A percentile compares a stretch with the other conserved stretches of the same genome.
Evolutionary conservation across 2,329 filamentous ascomycete genomes (phyloP).

Genomic region (Penicillium aurantiogriseum): DNA sequence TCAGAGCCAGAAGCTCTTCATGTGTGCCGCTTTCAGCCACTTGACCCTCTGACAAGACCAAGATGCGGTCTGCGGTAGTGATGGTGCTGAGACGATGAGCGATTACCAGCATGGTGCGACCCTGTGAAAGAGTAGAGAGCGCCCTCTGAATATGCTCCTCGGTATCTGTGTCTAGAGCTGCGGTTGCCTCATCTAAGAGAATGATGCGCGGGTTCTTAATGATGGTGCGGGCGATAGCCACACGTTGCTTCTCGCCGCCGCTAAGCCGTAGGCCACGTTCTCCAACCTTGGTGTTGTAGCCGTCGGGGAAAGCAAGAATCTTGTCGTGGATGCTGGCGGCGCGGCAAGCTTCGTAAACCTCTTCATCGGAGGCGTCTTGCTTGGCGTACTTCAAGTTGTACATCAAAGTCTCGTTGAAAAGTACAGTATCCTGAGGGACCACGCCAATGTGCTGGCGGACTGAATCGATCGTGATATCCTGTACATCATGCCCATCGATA

Average conservation of each 20-base stretch:
- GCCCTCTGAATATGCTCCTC: conserved; percentile 91
- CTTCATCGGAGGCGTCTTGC: conserved; percentile 72
- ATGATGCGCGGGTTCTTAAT: conserved; percentile 90
- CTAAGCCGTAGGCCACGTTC: conserved; percentile 84
- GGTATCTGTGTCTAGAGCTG: conserved; percentile 85
- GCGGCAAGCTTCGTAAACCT: conserved; percentile 76
- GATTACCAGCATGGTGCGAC: conserved; percentile 91
- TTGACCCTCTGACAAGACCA: conserved; percentile 73
- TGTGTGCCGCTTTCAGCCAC: conserved; percentile 79
- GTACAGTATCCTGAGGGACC: conserved; percentile 91
- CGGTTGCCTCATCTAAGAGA: conserved; percentile 89
- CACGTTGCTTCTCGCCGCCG: conserved; percentile 88
- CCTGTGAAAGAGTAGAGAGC: conserved; percentile 74
- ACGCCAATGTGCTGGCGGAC: conserved; percentile 88
- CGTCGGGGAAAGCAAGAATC: conserved; percentile 83
- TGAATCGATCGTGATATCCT: conserved; percentile 89
- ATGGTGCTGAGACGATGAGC: conserved; percentile 86
- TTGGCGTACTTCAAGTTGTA: conserved; percentile 93
- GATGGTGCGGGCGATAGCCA: conserved; percentile 90
- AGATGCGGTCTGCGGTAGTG: conserved; percentile 79
- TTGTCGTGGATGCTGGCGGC: conserved; percentile 92
- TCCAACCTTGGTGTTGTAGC: conserved; percentile 85
- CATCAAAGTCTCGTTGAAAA: conserved; percentile 94
- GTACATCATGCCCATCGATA: conserved; percentile 80
- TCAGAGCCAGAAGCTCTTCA: conserved; percentile 66